Base-by-base conservation (phyloP, 2,329 filamentous ascomycete species). In the Gyromitra esculenta region DNA sequence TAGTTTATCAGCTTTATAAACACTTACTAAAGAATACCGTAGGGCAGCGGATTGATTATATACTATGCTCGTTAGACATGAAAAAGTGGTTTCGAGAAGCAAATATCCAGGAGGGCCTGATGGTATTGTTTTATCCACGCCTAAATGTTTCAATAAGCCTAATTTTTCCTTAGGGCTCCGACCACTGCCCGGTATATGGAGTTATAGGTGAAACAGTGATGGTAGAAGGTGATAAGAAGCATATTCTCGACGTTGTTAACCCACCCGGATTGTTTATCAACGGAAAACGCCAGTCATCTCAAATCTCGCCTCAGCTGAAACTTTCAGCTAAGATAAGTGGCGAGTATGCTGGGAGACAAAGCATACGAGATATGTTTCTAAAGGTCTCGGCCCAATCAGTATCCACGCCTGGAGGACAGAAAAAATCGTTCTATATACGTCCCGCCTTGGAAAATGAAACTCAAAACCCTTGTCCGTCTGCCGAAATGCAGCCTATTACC, bases 171-270 rank as follows among this genome's bases (percentile, higher is more conserved):
- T 50, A 88, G 87, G 96, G 96, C 0, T 98, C 95, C 0, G 96
- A 99, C 82, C 96, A 99, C 83, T 99, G 96, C 81, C 96, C 96
- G 0, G 95, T 98, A 0, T 98, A 91, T 82, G 93, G 91, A 0
- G 87, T 88, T 1, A 86, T 96, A 31, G 89, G 90, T 18, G 89
- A 94, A 45, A 85, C 81, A 1, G 88, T 97, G 1, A 81, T 81
- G 0, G 79, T 87, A 5, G 83, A 86, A 13, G 87, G 85, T 0
- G 81, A 85, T 57, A 83, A 88, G 59, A 82, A 87, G 1, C 83
- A 90, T 79, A 85, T 93, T 1, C 83, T 86, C 37, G 93, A 97
- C 81, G 83, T 96, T 65, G 88, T 97, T 87, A 97, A 96, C 80
- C 91, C 92, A 0, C 82, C 86, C 0, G 91, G 89, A 7, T 88